Base-by-base conservation (phyloP, 805 yeast genomes). In the Grigorovia yakushimaensis region DNA sequence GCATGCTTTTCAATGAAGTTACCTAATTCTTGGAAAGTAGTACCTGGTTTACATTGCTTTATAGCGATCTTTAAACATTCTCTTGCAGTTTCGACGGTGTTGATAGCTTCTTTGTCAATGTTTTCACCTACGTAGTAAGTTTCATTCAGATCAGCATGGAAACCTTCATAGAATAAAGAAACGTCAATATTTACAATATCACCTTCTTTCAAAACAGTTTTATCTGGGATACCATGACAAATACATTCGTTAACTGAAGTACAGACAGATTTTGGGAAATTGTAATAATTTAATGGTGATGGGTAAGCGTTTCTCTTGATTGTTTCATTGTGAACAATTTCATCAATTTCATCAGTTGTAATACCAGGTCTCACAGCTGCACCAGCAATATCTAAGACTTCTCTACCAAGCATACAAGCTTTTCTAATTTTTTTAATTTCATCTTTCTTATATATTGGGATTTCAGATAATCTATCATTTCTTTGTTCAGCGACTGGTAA, bases 161-260 rank as follows among this genome's bases (percentile, higher is more conserved):
- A 79, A 1, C 98, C 98, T 54, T 84, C 77, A 66, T 84, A 78
- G 69, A 77, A 93, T 46, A 93, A 66, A 3, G 96, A 77, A 43
- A 93, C 86, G 64, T 93, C 98, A 53, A 93, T 71, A 62, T 93
- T 93, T 51, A 93, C 77, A 55, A 93, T 91, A 63, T 93, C 98
- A 50, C 98, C 98, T 55, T 91, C 98, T 64, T 86, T 70, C 53
- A 93, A 74, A 33, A 81, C 81, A 47, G 89, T 77, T 69, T 85
- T 76, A 67, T 93, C 98, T 23, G 98, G 98, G 49, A 93, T 85
- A 53, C 98, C 98, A 66, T 93, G 98, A 65, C 98, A 93, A 51
- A 93, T 85, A 49, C 88, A 81, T 71, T 93, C 98, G 67, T 93
- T 93, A 41, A 93, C 83, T 2, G 96, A 88, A 1, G 96, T 88